Conservation (phyloP, 2,329 filamentous ascomycete species). For the Acrocalymma vagum region DNA sequence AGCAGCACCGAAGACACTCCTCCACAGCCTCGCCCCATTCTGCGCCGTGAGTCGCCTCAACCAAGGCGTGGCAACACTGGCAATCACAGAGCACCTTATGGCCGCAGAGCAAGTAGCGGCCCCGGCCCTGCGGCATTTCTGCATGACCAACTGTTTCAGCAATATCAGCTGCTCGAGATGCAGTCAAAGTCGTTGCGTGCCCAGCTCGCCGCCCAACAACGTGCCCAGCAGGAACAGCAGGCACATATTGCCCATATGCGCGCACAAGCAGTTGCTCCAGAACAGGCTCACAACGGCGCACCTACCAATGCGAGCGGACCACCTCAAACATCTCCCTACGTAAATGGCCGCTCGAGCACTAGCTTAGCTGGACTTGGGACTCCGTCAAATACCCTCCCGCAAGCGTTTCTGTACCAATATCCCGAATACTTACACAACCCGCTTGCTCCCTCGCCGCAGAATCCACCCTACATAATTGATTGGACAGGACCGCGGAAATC, state of each 20-base stretch:
- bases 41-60: no score
- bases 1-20: no score
- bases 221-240: conserved; percentile 39
- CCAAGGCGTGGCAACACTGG: no score
- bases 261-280: conserved; percentile 34
- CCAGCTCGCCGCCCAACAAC: conserved; percentile 35
- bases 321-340: conserved; percentile 39
- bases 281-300: conserved; percentile 28
- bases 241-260: conserved; percentile 32
- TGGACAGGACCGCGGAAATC: no score
- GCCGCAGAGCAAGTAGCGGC: conserved; percentile 66
- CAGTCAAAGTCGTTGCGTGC: conserved; percentile 36
- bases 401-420: conserved; percentile 53
- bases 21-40: no score
- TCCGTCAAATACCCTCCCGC: conserved; percentile 30
- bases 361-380: conserved; percentile 19
- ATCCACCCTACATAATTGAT: no score
- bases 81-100: no score
- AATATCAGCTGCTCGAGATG: conserved; percentile 52
- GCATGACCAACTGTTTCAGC: conserved; percentile 54
- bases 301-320: conserved; percentile 42
- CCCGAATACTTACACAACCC: conserved; percentile 49
- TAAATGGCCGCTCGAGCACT: conserved; percentile 30
- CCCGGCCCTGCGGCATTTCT: conserved; percentile 55
- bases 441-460: no score